Conservation (phyloP, 495 filamentous ascomycete genomes). For the Schizothecium vesticola region DNA sequence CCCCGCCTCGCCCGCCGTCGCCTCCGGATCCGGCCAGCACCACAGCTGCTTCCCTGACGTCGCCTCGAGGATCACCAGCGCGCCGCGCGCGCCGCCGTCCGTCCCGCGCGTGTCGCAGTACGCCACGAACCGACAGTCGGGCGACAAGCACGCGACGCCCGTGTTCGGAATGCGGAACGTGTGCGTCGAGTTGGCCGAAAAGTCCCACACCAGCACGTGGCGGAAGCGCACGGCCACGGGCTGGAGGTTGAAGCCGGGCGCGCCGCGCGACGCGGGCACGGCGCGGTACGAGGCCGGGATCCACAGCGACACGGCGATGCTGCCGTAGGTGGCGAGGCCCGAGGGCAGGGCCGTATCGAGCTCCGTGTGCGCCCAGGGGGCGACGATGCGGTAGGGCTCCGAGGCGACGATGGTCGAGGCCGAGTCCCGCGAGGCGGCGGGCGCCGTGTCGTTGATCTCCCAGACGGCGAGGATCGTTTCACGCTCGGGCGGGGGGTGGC, state of each 20-base stretch:
- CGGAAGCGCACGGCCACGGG: conserved; percentile 26
- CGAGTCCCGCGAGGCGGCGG: conserved; percentile 3
- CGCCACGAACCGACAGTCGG: conserved; percentile 31
- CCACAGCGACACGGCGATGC: conserved; percentile 32
- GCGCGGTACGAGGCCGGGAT: conserved; percentile 32
- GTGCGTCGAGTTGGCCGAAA: conserved; percentile 25
- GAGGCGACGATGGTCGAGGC: conserved; percentile 12
- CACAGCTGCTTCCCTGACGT: conserved; percentile 28
- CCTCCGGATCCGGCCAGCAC: conserved; percentile 35
- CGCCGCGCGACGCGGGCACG: conserved; percentile 22
- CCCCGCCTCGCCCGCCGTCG: conserved; percentile 14
- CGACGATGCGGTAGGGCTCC: conserved; percentile 28
- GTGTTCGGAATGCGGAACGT: conserved; percentile 35
- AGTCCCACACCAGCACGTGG: conserved; percentile 34
- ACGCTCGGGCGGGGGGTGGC: conserved; percentile 30
- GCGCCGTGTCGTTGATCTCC: conserved; percentile 22
- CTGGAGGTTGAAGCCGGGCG: conserved; percentile 25
- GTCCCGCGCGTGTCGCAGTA: conserved; percentile 29
- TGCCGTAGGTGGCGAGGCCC: conserved; percentile 30
- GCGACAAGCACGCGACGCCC: conserved; percentile 25
- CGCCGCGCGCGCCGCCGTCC: conserved; percentile 25
- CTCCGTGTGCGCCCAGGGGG: conserved; percentile 33
- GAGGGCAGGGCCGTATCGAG: conserved; percentile 32
- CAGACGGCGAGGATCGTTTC: conserved; percentile 32
- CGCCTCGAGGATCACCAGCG: conserved; percentile 29